These are phyloP conservation scores for Rhizophlyctis rosea DNA, from an alignment of 192 early-diverging fungal species.

Conservation along the genomic window DNA sequence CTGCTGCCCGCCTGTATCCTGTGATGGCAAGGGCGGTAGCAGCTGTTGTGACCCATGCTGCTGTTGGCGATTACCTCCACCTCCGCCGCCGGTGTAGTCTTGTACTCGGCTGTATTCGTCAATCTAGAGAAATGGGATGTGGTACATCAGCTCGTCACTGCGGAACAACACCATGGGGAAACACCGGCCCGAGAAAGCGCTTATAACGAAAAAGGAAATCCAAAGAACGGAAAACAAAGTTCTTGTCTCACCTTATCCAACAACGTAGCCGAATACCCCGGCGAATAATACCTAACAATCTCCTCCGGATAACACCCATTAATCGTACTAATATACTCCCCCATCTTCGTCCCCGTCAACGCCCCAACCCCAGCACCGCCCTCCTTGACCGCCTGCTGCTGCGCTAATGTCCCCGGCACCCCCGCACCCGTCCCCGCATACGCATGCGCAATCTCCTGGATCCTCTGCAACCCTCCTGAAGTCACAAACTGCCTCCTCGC, in stretches of 20 bases:
- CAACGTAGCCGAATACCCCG: slow-evolving; percentile 52
- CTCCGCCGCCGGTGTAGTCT: slow-evolving; percentile 17
- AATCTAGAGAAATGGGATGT: slow-evolving; percentile 31
- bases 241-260: slow-evolving; percentile 54
- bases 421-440: slow-evolving; percentile 23
- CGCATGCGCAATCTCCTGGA: slow-evolving; percentile 54
- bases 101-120: slow-evolving; percentile 47
- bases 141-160: not conserved
- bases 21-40: not conserved
- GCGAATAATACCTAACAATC: slow-evolving; percentile 60
- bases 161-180: no score
- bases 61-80: not conserved
- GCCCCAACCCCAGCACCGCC: slow-evolving; percentile 1
- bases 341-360: slow-evolving; percentile 53
- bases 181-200: not conserved
- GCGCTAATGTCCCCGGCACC: slow-evolving; percentile 7
- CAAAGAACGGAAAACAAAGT: not conserved
- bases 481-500: slow-evolving; percentile 56
- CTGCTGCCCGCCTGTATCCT: no score
- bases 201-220: not conserved
- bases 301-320: slow-evolving; percentile 64
- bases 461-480: slow-evolving; percentile 44
- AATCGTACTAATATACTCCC: slow-evolving; percentile 51
- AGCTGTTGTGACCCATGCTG: slow-evolving; percentile 7
- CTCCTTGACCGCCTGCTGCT: slow-evolving; percentile 12